Evolutionary conservation across 257 asterid genomes (phyloP), one percentile per base, ranked within the genome.

Genomic region (Solanum corneliomulleri): DNA sequence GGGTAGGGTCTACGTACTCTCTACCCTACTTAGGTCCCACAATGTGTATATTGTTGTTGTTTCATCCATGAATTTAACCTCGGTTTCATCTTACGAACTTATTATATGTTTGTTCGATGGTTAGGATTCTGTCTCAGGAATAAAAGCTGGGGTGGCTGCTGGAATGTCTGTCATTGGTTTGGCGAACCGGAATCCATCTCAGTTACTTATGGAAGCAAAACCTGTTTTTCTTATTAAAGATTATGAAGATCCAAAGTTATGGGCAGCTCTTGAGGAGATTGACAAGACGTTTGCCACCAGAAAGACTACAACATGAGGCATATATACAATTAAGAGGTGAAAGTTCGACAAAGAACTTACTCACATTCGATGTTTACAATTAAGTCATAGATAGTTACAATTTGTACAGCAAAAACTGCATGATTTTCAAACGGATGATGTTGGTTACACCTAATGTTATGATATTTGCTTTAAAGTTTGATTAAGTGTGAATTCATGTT

Each of bases 91-190:
- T 31, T 20, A 70, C 15, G 9, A 69, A 29, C 76, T 29, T 69
- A 70, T 7, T 70, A 8, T 49, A 29, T 47, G 85, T 29, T 33
- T 88, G 45, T 33, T 81, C 69, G 29, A 47, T 81, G 29, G 87
- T 69, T 91, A 96, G 98, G 98, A 96, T 89, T 96, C 98, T 76
- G 92, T 91, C 86, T 95, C 99, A 1, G 98, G 99, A 71, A 95
- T 96, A 90, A 95, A 88, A 88, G 98, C 99, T 7, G 98, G 98
- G 77, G 98, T 96, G 85, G 98, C 98, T 0, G 98, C 98, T n/a
- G 95, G 96, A 45, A 76, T 96, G 91, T 94, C 97, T 20, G 96
- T 98, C 14, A 44, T 96, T 74, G 98, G 98, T 33, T 91, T 96
- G 91, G 89, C 94, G 14, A 96, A 97, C 2, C 86, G 98, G 89